Base-by-base conservation (phyloP, 495 filamentous ascomycete genomes). In the Neurospora hispaniola region DNA sequence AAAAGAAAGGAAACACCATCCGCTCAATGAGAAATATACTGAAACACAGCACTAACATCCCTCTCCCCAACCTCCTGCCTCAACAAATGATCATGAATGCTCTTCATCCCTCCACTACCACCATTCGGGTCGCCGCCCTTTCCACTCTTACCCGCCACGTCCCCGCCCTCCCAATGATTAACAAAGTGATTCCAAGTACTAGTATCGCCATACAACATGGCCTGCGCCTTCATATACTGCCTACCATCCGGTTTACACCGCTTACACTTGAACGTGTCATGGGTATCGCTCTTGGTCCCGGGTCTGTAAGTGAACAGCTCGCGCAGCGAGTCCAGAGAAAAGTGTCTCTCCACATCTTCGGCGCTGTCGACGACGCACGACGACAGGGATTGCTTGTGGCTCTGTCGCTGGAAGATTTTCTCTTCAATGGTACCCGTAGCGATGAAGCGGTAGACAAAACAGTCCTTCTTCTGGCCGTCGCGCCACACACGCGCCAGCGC, bases 221-320 rank as follows among this genome's bases (percentile, higher is more conserved):
- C 96, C 9, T 90, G 92, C 1, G 94, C 93, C 81, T 97, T 97
- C 73, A 97, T 88, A 73, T 85, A 87, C 80, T 99, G 96, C 69
- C 86, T 89, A 12, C 94, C 94, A 75, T 96, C 93, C 1, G 92
- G 90, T 78, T 90, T 92, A 77, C 96, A 99, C 42, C 96, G 85
- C 84, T 97, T 98, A 81, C 96, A 99, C 84, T 97, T 98, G 86
- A 99, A 98, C 3, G 96, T 98, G 75, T 99, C 96, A 76, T 99
- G 96, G 1, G 96, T 98, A 78, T 99, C 96, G 76, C 93, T 96
- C 31, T 86, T 88, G 3, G 96, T 98, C 27, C 90, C 88, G 0
- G 89, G 87, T 54, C 92, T 89, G 84, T 95, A 98, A 83, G 96
- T 92, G 85, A 99, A 99, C 66, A 99, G 84, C 80, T 99, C 94